Evolutionary conservation across 108 stramenopile species (phyloP).

Genomic region (Pseudonitzschia multiseries): DNA sequence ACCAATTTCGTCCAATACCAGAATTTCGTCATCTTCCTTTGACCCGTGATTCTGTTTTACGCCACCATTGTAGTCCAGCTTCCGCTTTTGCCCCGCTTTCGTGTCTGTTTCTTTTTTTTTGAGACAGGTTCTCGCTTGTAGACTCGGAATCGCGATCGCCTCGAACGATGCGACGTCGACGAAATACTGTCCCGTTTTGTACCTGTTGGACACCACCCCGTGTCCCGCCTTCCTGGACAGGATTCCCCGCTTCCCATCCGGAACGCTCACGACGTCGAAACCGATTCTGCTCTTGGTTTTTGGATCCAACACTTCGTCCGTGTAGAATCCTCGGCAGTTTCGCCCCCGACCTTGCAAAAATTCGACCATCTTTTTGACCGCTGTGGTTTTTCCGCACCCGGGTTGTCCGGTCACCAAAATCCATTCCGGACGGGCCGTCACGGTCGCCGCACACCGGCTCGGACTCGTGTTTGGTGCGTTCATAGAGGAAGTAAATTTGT

Average conservation of each 20-base stretch:
- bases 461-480: no score
- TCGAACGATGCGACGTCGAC: constrained; percentile 36
- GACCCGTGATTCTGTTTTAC: neutral
- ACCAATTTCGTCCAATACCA: constrained; percentile 31
- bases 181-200: constrained; percentile 26
- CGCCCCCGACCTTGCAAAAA: constrained; percentile 1
- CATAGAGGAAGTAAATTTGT: no score
- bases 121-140: neutral
- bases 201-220: neutral
- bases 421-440: constrained; percentile 9
- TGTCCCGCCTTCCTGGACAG: constrained; percentile 22
- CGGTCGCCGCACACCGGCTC: no score
- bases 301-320: constrained; percentile 29
- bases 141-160: constrained; percentile 19
- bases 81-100: neutral
- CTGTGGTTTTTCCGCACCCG: constrained; percentile 29
- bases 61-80: neutral
- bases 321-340: constrained; percentile 26
- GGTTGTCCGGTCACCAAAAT: constrained; percentile 31
- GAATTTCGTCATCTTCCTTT: constrained; percentile 2
- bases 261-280: constrained; percentile 30
- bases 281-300: constrained; percentile 12
- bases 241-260: constrained; percentile 22
- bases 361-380: constrained; percentile 21
- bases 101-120: neutral